Evolutionary conservation across 2,329 filamentous ascomycete genomes (phyloP), one percentile per base, ranked within the genome.

Genomic region (Anisogramma anomala): DNA sequence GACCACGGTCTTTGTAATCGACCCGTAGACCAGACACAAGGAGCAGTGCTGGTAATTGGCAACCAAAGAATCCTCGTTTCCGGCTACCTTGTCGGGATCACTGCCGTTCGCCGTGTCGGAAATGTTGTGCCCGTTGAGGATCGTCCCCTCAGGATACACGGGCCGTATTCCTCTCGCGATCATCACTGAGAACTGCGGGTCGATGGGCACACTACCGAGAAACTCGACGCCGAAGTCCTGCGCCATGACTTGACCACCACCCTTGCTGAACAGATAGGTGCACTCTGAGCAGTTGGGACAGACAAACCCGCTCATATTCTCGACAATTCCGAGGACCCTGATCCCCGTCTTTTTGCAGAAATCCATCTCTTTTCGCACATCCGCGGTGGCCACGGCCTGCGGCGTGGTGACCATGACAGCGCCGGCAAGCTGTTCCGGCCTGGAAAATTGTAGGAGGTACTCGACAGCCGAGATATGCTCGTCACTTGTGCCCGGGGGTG

Each of bases 231-330:
- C 68, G 57, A 94, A 91, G 52, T 96, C 87, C 35, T 75, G 66
- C 6, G 89, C 87, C 87, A 98, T 94, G 18, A 83, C 73, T 58
- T 84, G 69, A 6, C 91, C 91, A 3, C 91, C 91, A 3, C 91
- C 91, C 41, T 84, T 88, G 38, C 82, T 86, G 59, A 98, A 98
- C 38, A 96, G 75, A 61, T 96, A 85, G 39, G 85, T 94, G 62
- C 89, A 93, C 58, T 95, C 87, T 36, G 74, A 74, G 60, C 79
- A 83, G 55, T 81, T 74, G 6, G 78, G 78, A 55, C 84, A 91
- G n/a, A 91, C 82, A 53, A 84, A 93, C 2, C 85, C 85, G 50
- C 80, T 82, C 91, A 98, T 96, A 58, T 98, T 98, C 65, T 98
- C 91, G 33, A 98, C 74, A 1, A 98, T 88, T 0, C 91, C 91